Evolutionary conservation across 2,329 filamentous ascomycete genomes (phyloP).

Genomic region (Phoma sp.): DNA sequence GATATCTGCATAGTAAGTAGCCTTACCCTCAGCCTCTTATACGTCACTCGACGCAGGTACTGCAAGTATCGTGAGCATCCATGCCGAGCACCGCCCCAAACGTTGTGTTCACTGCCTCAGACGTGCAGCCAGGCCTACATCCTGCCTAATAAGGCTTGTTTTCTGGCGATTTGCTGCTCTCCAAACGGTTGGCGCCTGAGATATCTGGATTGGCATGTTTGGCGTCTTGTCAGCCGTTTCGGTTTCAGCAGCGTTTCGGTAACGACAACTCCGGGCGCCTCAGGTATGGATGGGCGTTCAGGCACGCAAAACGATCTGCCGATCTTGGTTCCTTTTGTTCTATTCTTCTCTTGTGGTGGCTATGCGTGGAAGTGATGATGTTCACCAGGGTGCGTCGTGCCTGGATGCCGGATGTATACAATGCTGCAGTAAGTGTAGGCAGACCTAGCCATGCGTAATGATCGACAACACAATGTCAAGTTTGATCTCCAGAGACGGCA

Average conservation of each 20-base stretch:
- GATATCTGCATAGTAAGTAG: not conserved
- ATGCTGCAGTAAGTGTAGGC: not conserved
- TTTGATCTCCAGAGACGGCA: too few species aligned
- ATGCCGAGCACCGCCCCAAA: slow-evolving; percentile 27
- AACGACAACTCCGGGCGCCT: slow-evolving; percentile 25
- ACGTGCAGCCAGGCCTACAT: slow-evolving; percentile 6
- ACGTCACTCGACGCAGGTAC: slow-evolving; percentile 1
- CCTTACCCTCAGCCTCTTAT: slow-evolving; percentile 21
- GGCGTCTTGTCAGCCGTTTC: slow-evolving; percentile 30
- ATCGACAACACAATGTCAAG: not conserved
- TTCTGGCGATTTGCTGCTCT: slow-evolving; percentile 6
- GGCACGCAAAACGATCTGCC: not conserved
- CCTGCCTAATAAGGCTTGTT: slow-evolving; percentile 17
- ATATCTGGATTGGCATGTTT: slow-evolving; percentile 16
- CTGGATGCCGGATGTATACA: not conserved
- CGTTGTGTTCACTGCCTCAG: slow-evolving; percentile 13
- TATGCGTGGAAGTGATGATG: not conserved
- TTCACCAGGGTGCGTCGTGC: not conserved
- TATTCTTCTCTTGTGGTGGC: not conserved
- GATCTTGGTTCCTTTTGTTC: not conserved
- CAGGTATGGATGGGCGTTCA: not conserved
- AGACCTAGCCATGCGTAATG: not conserved
- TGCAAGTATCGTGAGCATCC: not conserved
- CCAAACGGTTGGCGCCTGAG: slow-evolving; percentile 28
- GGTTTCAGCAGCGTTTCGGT: slow-evolving; percentile 36